Percentiles rank a stretch among this genome's conserved stretches.
Evolutionary conservation across 192 early-diverging fungal genomes (phyloP).

Genomic region (Haplosporangium gracile): DNA sequence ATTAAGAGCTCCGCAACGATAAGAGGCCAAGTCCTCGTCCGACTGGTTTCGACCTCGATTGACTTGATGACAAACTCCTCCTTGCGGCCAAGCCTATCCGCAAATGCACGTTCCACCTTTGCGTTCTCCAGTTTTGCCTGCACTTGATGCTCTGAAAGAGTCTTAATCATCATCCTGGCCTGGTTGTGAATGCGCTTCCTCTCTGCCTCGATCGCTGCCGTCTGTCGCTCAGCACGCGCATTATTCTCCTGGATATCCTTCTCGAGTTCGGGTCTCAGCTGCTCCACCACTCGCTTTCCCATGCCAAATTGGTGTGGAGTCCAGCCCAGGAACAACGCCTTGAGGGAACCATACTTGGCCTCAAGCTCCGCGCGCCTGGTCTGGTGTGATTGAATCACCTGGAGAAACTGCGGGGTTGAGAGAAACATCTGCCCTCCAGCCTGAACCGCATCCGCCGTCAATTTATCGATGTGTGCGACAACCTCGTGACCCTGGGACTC

Average conservation of each 20-base stretch:
- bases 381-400: constrained; percentile 7
- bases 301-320: not conserved
- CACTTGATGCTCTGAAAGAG: not conserved
- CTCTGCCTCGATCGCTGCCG: constrained; percentile 13
- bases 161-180: not conserved
- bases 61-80: constrained; percentile 14
- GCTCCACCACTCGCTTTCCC: not conserved
- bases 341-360: not conserved
- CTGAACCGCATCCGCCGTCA: not conserved
- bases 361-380: not conserved
- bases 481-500: not conserved
- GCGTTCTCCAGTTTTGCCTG: not conserved
- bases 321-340: not conserved
- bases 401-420: constrained; percentile 15
- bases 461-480: not conserved
- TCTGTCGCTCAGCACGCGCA: not conserved
- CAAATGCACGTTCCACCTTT: not conserved
- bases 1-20: constrained; percentile 43
- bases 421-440: not conserved
- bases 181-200: not conserved
- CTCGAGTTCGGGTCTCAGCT: not conserved
- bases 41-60: not conserved
- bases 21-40: constrained; percentile 19
- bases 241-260: not conserved
- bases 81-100: not conserved